These are phyloP conservation scores for Pichia paraexigua DNA, from an alignment of 805 yeast species.

Conservation along the genomic window DNA sequence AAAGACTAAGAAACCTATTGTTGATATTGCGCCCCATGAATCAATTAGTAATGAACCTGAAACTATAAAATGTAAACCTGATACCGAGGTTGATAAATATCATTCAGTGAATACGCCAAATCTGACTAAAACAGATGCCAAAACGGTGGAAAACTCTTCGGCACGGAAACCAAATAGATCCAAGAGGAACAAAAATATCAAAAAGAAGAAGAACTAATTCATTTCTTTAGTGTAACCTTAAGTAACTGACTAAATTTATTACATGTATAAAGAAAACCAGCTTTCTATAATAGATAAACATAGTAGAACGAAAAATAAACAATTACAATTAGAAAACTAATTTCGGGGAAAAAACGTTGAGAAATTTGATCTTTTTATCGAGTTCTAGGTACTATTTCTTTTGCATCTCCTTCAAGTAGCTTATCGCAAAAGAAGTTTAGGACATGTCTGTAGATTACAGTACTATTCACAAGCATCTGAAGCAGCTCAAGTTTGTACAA, in stretches of 20 bases:
- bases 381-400: neutral
- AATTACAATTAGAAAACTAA: too few species aligned
- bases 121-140: neutral
- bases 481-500: constrained; percentile 14
- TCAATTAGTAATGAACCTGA: neutral
- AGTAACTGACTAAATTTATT: too few species aligned
- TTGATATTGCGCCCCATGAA: neutral
- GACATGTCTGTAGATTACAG: constrained; percentile 16
- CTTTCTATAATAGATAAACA: too few species aligned
- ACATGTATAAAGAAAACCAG: neutral
- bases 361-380: neutral
- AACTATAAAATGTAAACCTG: neutral
- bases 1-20: neutral
- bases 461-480: constrained; percentile 21
- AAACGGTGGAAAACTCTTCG: neutral
- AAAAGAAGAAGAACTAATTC: neutral
- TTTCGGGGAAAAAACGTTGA: neutral
- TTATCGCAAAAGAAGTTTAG: neutral
- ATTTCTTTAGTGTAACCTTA: too few species aligned
- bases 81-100: neutral
- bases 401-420: neutral
- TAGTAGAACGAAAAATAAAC: neutral
- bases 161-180: neutral
- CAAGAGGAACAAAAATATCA: neutral
- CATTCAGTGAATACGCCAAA: neutral